phyloP scores from a whole-genome alignment of 257 asterid species.

The Petrea volubilis region DNA sequence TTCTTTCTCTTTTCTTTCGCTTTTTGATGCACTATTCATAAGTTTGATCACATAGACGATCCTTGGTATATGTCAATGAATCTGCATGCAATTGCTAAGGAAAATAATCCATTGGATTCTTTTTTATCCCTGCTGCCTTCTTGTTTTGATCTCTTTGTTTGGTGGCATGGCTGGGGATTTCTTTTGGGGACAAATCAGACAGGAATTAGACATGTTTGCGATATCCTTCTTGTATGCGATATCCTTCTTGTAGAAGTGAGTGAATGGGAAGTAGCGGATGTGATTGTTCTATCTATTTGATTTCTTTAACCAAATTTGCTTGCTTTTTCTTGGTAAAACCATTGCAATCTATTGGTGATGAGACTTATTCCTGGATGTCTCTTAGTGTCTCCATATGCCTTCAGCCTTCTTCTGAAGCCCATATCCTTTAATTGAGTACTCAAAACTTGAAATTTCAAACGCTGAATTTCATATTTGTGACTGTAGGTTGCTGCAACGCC shows the following conservation, averaged over 20 bases:
- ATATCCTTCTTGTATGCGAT: too few species aligned
- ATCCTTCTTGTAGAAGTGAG: neutral
- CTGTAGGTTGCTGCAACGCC: slow-evolving; percentile 95
- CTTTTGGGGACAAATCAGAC: neutral
- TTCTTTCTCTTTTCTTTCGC: neutral
- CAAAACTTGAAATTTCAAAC: neutral
- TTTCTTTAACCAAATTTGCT: neutral
- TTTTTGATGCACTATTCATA: neutral
- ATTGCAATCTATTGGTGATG: neutral
- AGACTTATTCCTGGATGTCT: neutral
- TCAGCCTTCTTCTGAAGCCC: neutral
- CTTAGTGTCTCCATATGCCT: neutral
- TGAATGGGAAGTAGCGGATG: neutral
- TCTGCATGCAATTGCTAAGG: neutral
- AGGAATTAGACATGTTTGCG: neutral
- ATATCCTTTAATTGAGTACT: neutral
- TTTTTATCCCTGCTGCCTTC: neutral
- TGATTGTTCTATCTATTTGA: neutral
- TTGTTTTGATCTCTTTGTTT: slow-evolving; percentile 6
- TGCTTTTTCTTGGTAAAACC: neutral
- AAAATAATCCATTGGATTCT: neutral
- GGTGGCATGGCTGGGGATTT: slow-evolving; percentile 3
- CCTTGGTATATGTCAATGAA: neutral
- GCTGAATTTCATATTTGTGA: slow-evolving; percentile 17
- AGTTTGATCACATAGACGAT: neutral